phyloP scores from a whole-genome alignment of 1,284 basidiomycete species.

The Sporisorium iseilematis-ciliati region DNA sequence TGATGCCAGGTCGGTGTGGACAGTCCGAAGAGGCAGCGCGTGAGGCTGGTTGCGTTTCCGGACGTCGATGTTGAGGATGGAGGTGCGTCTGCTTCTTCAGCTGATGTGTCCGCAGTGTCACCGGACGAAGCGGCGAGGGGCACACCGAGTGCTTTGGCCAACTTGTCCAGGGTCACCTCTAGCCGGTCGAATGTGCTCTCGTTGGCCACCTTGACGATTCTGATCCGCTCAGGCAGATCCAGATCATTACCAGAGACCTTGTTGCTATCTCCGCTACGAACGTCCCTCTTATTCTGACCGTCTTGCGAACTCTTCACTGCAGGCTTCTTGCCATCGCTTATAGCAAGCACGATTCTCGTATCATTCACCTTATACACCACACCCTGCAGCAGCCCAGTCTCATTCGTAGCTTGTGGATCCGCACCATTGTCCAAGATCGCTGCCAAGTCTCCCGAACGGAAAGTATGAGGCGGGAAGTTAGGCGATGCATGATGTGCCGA shows the following conservation, averaged over 20 bases:
- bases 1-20: conserved; percentile 45
- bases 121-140: conserved; percentile 11
- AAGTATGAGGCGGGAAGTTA: conserved; percentile 84
- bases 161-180: conserved; percentile 45
- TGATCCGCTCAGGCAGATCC: conserved; percentile 84
- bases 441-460: conserved; percentile 86
- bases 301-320: conserved; percentile 6
- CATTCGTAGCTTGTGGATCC: conserved; percentile 35
- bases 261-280: conserved; percentile 66
- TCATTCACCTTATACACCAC: conserved; percentile 47
- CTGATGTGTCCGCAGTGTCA: conserved; percentile 25
- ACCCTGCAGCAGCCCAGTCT: conserved; percentile 32
- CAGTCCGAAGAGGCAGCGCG: conserved; percentile 52
- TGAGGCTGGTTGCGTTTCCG: conserved; percentile 51
- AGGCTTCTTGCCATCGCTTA: conserved; percentile 31
- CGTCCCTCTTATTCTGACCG: conserved; percentile 35
- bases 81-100: conserved; percentile 28
- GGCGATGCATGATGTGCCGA: conserved; percentile 80
- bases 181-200: conserved; percentile 86
- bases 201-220: conserved; percentile 90
- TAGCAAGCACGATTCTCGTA: conserved; percentile 31
- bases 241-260: conserved; percentile 75
- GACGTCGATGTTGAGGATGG: conserved; percentile 17
- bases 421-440: conserved; percentile 79
- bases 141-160: conserved; percentile 44